Conservation (phyloP, 2,329 filamentous ascomycete species). For the Grosmannia huntii region DNA sequence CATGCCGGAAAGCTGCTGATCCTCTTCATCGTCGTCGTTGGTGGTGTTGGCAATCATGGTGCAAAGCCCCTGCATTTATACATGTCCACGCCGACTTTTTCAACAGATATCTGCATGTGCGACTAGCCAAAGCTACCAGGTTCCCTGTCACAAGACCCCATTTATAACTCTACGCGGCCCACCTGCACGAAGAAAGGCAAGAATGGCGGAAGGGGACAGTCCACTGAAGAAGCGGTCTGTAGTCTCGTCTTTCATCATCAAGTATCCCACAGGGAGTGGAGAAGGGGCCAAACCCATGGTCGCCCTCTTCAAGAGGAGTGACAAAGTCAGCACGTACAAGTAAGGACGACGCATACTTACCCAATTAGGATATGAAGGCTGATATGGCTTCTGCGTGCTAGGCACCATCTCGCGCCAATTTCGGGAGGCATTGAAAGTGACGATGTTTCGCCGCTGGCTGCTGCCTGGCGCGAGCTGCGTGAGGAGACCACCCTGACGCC, state of each 20-base stretch:
- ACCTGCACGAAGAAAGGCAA: background rate
- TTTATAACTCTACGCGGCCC: background rate
- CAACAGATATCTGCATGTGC: background rate
- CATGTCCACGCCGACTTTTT: background rate
- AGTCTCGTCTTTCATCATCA: slow-evolving; percentile 39
- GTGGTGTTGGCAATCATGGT: background rate
- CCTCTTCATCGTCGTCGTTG: background rate
- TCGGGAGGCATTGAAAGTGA: slow-evolving; percentile 45
- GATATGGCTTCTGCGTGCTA: slow-evolving; percentile 12
- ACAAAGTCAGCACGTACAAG: slow-evolving; percentile 46
- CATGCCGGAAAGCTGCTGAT: background rate
- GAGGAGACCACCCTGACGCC: slow-evolving; percentile 48
- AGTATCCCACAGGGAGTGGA: slow-evolving; percentile 22
- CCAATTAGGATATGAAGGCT: slow-evolving; percentile 1
- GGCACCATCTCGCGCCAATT: slow-evolving; percentile 46
- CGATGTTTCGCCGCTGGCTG: slow-evolving; percentile 38
- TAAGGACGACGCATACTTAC: slow-evolving; percentile 17
- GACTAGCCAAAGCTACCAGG: background rate
- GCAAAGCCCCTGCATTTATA: background rate
- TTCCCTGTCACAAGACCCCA: background rate
- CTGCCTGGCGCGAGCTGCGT: slow-evolving; percentile 48
- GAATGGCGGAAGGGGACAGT: background rate
- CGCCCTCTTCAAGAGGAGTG: slow-evolving; percentile 49
- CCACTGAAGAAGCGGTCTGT: slow-evolving; percentile 25
- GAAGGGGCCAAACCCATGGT: slow-evolving; percentile 28